Evolutionary conservation across 2,329 filamentous ascomycete species (phyloP).

Genomic region (Epichloe glyceriae): DNA sequence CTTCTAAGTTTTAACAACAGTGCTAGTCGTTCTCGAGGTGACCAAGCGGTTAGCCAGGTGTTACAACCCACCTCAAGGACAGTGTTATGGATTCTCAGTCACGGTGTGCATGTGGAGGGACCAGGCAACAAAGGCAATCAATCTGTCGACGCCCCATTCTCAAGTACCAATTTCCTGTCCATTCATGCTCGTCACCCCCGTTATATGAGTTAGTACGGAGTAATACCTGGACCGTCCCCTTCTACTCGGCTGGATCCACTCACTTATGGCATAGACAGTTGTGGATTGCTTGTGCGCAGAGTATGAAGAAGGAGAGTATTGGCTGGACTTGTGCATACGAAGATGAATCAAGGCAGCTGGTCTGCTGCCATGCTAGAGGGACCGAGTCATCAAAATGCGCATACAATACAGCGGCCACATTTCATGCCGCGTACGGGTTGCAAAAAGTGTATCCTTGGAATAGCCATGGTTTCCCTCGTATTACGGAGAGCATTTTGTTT

Average conservation of each 20-base stretch:
- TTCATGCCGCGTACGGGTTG: no score
- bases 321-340: no score
- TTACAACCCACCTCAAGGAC: slow-evolving; percentile 1
- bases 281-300: neutral
- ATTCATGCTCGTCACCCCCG: neutral
- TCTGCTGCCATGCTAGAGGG: no score
- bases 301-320: no score
- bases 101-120: neutral
- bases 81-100: neutral
- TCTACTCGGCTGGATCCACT: neutral
- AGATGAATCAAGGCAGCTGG: no score
- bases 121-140: slow-evolving; percentile 1
- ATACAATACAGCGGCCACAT: no score
- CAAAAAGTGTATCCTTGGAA: no score
- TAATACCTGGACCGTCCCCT: neutral
- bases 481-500: no score
- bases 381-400: no score
- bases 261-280: neutral
- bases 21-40: neutral
- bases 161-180: neutral
- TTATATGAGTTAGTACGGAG: no score
- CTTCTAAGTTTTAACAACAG: neutral
- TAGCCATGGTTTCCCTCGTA: no score
- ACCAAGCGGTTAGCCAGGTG: neutral
- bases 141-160: neutral